Evolutionary conservation across 1,284 basidiomycete species (phyloP).

Genomic region (Mycosarcoma maydis): DNA sequence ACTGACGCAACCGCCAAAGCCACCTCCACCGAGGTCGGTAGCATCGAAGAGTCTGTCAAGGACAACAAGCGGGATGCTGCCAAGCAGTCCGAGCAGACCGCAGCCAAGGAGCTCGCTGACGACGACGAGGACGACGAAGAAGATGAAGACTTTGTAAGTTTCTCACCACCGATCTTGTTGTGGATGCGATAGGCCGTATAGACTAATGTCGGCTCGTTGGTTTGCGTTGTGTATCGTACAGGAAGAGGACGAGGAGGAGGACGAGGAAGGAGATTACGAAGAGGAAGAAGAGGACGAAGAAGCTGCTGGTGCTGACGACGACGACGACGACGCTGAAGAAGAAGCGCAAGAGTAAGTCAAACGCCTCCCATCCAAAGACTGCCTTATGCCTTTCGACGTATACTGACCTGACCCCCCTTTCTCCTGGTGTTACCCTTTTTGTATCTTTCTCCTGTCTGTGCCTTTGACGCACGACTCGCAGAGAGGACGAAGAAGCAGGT

Average conservation of each 20-base stretch:
- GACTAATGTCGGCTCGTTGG: no score
- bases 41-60: constrained; percentile 34
- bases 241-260: constrained; percentile 37
- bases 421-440: no score
- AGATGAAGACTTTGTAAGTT: constrained; percentile 39
- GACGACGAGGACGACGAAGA: constrained; percentile 42
- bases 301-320: constrained; percentile 21
- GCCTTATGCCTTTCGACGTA: not conserved
- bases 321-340: constrained; percentile 35
- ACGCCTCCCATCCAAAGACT: not conserved
- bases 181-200: no score
- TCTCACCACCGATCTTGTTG: no score
- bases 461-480: no score
- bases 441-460: no score
- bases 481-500: constrained; percentile 18
- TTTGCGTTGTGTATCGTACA: no score
- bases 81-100: constrained; percentile 22
- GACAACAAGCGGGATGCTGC: constrained; percentile 40
- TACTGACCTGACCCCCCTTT: not conserved
- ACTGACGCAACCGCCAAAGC: constrained; percentile 15
- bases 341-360: constrained; percentile 34
- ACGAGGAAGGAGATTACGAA: constrained; percentile 33
- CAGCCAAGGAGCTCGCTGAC: constrained; percentile 19
- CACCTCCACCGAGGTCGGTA: constrained; percentile 1
- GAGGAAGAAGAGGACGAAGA: constrained; percentile 23